Conservation (phyloP, 2,329 filamentous ascomycete genomes). For the Fusarium stilboides region DNA sequence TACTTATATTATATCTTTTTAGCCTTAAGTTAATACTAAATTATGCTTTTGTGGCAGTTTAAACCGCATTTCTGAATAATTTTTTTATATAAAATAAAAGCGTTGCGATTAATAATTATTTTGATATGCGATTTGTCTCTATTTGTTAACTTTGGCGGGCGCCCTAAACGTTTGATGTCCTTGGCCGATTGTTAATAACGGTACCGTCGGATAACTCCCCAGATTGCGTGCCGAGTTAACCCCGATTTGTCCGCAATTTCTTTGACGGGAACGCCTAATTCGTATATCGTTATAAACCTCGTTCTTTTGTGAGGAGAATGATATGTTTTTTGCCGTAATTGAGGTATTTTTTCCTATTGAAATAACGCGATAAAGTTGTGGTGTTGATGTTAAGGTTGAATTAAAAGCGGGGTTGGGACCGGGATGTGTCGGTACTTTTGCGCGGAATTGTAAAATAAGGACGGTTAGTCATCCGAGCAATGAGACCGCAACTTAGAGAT, state of each 20-base stretch:
- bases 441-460: too few species aligned
- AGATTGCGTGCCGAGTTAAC: neutral
- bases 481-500: neutral
- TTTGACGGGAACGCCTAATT: neutral
- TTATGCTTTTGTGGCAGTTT: neutral
- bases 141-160: too few species aligned
- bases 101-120: too few species aligned
- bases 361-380: neutral
- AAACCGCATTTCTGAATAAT: neutral
- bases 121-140: too few species aligned
- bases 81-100: too few species aligned
- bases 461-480: neutral
- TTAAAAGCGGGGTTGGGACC: neutral
- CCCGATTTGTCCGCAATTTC: neutral
- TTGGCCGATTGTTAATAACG: neutral
- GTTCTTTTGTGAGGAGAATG: neutral
- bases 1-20: slow-evolving; percentile 6
- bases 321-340: neutral
- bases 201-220: neutral
- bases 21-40: neutral
- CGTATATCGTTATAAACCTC: neutral
- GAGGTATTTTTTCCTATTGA: neutral
- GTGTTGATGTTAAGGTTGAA: neutral
- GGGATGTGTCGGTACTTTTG: too few species aligned
- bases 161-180: neutral